Evolutionary conservation across 2,329 filamentous ascomycete genomes (phyloP).

Genomic region (Aspergillus sp.): DNA sequence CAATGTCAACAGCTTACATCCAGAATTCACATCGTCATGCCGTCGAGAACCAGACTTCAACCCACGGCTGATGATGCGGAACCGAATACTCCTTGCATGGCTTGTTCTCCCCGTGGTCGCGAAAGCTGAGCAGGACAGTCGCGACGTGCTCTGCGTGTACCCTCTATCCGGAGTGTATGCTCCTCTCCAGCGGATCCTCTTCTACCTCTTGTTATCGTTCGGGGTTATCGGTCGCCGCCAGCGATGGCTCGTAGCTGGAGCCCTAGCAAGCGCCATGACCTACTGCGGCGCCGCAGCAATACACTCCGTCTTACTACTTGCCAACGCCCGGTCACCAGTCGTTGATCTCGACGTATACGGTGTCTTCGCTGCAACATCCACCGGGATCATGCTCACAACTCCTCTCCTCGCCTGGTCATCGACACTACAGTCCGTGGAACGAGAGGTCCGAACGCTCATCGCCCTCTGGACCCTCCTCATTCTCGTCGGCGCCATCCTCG

Average conservation of each 20-base stretch:
- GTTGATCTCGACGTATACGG: slow-evolving; percentile 8
- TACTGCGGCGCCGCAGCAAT: slow-evolving; percentile 2
- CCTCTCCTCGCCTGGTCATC: slow-evolving; percentile 3
- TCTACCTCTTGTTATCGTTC: slow-evolving; percentile 1
- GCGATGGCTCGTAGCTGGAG: slow-evolving; percentile 6
- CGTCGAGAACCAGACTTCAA: no score
- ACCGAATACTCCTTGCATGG: background rate
- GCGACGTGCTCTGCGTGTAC: slow-evolving; percentile 1
- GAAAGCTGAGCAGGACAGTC: background rate
- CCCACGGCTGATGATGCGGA: background rate
- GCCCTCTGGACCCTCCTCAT: background rate
- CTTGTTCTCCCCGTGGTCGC: background rate
- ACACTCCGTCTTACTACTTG: background rate
- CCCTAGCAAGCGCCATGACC: slow-evolving; percentile 6
- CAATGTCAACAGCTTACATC: no score
- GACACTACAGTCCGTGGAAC: background rate
- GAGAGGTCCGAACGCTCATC: background rate
- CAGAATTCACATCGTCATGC: no score
- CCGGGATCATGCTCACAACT: slow-evolving; percentile 1
- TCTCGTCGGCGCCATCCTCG: background rate
- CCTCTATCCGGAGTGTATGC: slow-evolving; percentile 1
- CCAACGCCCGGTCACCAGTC: background rate
- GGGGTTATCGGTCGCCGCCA: slow-evolving; percentile 4
- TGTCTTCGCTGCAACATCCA: slow-evolving; percentile 2
- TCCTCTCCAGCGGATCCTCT: slow-evolving; percentile 3